Conservation (phyloP, 2,329 filamentous ascomycete species). For the Blastomyces percursus region DNA sequence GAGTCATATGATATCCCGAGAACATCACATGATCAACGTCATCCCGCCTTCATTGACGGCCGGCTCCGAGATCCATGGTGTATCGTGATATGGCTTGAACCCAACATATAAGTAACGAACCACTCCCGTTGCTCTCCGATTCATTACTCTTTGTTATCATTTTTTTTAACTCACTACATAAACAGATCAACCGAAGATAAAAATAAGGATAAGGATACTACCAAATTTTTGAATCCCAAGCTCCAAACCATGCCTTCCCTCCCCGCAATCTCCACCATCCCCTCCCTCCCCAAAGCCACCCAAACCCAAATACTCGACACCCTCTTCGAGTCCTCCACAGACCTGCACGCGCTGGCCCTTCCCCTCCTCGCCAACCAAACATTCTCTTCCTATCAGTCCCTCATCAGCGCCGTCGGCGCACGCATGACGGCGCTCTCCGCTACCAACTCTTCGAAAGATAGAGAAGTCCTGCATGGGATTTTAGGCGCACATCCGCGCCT, state of each 20-base stretch:
- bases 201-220: neutral
- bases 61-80: neutral
- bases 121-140: neutral
- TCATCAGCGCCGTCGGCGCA: conserved; percentile 56
- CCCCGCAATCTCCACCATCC: conserved; percentile 8
- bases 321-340: conserved; percentile 71
- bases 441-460: conserved; percentile 41
- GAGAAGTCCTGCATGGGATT: conserved; percentile 55
- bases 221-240: neutral
- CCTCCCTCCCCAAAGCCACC: conserved; percentile 9
- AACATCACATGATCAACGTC: neutral
- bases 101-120: neutral
- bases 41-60: neutral
- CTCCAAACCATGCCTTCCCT: conserved; percentile 7
- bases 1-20: neutral
- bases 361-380: conserved; percentile 51
- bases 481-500: conserved; percentile 73
- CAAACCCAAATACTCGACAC: conserved; percentile 50
- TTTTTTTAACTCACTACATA: neutral
- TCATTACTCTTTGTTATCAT: neutral
- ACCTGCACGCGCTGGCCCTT: conserved; percentile 60
- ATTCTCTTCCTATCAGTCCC: conserved; percentile 56
- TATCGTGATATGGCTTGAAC: too few species aligned
- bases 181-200: neutral
- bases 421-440: conserved; percentile 52